Base-by-base conservation (phyloP, 176 grass and related monocot genomes). In the Leersia perrieri region DNA sequence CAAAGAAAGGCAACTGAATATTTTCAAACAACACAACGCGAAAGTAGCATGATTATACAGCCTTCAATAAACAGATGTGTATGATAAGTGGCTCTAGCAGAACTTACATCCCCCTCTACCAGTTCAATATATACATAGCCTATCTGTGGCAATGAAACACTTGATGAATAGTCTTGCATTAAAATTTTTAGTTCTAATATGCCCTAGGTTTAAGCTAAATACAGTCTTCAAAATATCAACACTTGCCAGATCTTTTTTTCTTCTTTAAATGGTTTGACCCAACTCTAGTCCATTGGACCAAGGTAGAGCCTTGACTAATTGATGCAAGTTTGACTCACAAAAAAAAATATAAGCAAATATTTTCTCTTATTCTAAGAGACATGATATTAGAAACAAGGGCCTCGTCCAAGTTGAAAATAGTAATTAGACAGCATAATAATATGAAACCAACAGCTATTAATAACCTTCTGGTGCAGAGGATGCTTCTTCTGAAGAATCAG, bases 381-480 rank as follows among this genome's bases (percentile, higher is more conserved):
- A 74, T 61, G 63, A 55, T 67, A 86, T 71, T 82, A 71, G 34
- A 29, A 75, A 66, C 2, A 39, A 39, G 40, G 82, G 32, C 22
- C 31, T 3, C 3, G 47, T 61, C 28, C 39, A 84, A 71, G 55
- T 51, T 27, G 38, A 25, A 42, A 80, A 67, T 41, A 39, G 32
- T 39, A 71, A 60, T 60, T 66, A 25, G 53, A 71, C 14, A 20
- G 15, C 44, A 44, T 83, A 36, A 60, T 5, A 61, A 88, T 58
- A 80, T 64, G 49, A 86, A 55, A 85, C 72, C 33, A 75, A 69
- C 38, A 22, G 39, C 25, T n/a, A n/a, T n/a, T n/a, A 85, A 81
- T 45, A 30, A 93, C 91, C 91, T 83, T 92, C 83, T 82, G 68
- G 74, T 76, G 88, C 18, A 61, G 82, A 71, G 53, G 92, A 86